Base-by-base conservation (phyloP, 768 basidiomycete genomes). In the Lactarius quietus region DNA sequence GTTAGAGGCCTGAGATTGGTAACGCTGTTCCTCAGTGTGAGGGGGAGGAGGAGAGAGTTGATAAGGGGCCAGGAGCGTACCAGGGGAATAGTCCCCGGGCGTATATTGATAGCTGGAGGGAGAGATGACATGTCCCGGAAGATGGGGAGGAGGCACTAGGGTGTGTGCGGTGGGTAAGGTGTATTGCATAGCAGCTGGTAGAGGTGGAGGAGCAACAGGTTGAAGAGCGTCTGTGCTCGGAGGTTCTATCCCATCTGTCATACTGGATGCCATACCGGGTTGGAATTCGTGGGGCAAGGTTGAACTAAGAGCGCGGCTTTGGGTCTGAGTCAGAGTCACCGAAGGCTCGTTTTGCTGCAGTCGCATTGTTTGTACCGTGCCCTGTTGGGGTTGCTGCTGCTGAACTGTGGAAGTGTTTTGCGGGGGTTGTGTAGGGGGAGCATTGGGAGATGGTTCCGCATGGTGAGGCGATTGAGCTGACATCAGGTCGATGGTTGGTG, bases 181-280 rank as follows among this genome's bases (percentile, higher is more conserved):
- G 68, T 66, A 68, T 28, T 70, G 69, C 67, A 76, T 74, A 63
- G 74, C 64, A 12, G 73, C 62, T 66, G 75, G 74, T 28, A 74
- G 72, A 1, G 81, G 83, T 6, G 83, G 84, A 8, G 84, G 71
- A 8, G 77, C 74, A 48, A 76, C 78, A 61, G 76, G 75, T 55
- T 64, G 66, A 41, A 68, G 48, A 23, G 67, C 20, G 69, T 69
- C 66, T 39, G 69, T 26, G 23, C 78, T 72, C 2, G 88, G 82
- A 8, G 88, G 87, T 0, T 88, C 72, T 75, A 91, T 92, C 70
- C 90, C n/a, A n/a, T n/a, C n/a, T n/a, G n/a, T n/a, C n/a, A n/a
- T n/a, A n/a, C n/a, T n/a, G n/a, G n/a, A n/a, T n/a, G n/a, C n/a
- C n/a, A n/a, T n/a, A n/a, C n/a, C n/a, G n/a, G n/a, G n/a, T n/a